Percentiles rank a stretch among this genome's conserved stretches.
Conservation (phyloP, 2,329 filamentous ascomycete species). For the Colletotrichum australisinense region DNA sequence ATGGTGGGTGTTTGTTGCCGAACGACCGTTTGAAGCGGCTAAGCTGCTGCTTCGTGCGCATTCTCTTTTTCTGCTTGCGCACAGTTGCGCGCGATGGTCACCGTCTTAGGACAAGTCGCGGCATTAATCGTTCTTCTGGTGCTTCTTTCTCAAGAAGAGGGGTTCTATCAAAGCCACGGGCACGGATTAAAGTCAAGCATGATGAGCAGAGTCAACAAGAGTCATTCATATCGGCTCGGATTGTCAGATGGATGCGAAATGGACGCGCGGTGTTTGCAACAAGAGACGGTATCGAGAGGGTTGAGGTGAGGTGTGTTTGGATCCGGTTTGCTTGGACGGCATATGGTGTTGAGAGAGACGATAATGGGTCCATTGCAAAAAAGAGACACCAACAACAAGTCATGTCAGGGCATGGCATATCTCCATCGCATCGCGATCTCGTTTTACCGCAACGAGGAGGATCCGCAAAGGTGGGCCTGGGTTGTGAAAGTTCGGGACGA, state of each 20-base stretch:
- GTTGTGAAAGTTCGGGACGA: conserved; percentile 29
- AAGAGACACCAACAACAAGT: not conserved
- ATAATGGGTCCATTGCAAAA: not conserved
- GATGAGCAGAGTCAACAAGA: conserved; percentile 18
- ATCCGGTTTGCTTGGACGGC: not conserved
- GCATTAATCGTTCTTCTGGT: not conserved
- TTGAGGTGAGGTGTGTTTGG: not conserved
- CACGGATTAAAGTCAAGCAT: conserved; percentile 5
- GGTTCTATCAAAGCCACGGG: not conserved
- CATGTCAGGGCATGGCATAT: not conserved
- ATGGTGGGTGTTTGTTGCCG: not conserved
- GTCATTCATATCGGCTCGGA: conserved; percentile 22
- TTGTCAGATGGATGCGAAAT: not conserved
- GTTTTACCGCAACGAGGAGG: not conserved
- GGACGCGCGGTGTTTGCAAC: not conserved
- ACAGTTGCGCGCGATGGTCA: conserved; percentile 28
- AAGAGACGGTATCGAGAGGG: not conserved
- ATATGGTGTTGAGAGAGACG: not conserved
- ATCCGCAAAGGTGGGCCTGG: conserved; percentile 12
- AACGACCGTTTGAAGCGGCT: not conserved
- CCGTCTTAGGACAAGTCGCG: conserved; percentile 26
- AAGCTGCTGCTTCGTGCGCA: not conserved
- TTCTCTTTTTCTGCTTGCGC: not conserved
- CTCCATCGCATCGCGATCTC: not conserved
- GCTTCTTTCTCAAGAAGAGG: not conserved